phyloP scores from a whole-genome alignment of 768 basidiomycete genomes.

The Leccinum aurantiacum region DNA sequence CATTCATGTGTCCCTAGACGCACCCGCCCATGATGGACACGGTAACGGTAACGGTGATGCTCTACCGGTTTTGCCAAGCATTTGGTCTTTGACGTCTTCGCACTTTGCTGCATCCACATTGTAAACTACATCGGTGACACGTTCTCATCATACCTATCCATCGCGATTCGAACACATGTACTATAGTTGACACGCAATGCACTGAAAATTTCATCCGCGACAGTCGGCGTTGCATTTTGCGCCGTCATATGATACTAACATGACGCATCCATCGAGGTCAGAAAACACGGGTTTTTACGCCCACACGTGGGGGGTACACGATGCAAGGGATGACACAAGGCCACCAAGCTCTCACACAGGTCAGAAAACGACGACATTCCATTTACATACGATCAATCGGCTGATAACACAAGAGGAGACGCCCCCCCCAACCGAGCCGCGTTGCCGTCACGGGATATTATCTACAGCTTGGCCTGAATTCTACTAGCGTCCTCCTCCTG shows the following conservation, averaged over 20 bases:
- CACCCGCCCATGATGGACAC: slow-evolving; percentile 91
- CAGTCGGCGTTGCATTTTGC: slow-evolving; percentile 20
- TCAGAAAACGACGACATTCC: slow-evolving; percentile 16
- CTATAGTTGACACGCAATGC: slow-evolving; percentile 31
- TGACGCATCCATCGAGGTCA: slow-evolving; percentile 20
- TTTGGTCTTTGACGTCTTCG: slow-evolving; percentile 42
- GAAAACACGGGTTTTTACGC: slow-evolving; percentile 30
- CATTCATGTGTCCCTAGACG: slow-evolving; percentile 48
- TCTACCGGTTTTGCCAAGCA: slow-evolving; percentile 72
- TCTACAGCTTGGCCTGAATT: slow-evolving; percentile 62
- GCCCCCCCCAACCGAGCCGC: slow-evolving; percentile 3
- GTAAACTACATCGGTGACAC: slow-evolving; percentile 33
- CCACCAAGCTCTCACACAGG: slow-evolving; percentile 20
- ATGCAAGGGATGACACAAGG: slow-evolving; percentile 31
- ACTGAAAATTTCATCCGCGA: slow-evolving; percentile 23
- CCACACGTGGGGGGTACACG: slow-evolving; percentile 36
- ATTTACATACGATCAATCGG: slow-evolving; percentile 28
- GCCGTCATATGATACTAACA: slow-evolving; percentile 19
- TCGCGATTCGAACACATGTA: slow-evolving; percentile 33
- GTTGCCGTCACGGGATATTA: slow-evolving; percentile 10
- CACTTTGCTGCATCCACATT: slow-evolving; percentile 29
- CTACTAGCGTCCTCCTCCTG: slow-evolving; percentile 34
- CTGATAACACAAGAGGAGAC: slow-evolving; percentile 26
- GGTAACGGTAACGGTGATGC: slow-evolving; percentile 81
- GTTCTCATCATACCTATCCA: slow-evolving; percentile 30